These are phyloP conservation scores for Sugiyamaella japonica DNA, from an alignment of 1,139 yeast genomes.

Conservation along the genomic window DNA sequence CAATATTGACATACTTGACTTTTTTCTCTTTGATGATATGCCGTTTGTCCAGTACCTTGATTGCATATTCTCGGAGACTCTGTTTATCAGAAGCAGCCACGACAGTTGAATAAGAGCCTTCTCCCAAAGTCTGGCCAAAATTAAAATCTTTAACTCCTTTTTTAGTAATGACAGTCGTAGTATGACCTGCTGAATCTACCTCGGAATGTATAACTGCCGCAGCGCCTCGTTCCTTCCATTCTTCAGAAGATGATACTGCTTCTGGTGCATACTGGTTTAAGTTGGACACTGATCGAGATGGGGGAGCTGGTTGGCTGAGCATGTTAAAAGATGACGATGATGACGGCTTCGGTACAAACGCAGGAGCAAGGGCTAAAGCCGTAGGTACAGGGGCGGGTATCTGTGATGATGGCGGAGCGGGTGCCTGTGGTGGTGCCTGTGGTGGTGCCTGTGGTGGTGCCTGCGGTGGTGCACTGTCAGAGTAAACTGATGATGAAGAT, in stretches of 20 bases:
- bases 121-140: slow-evolving; percentile 86
- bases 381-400: not conserved
- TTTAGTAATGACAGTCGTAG: slow-evolving; percentile 48
- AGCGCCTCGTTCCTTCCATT: slow-evolving; percentile 50
- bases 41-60: slow-evolving; percentile 85
- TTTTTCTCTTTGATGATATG: slow-evolving; percentile 95
- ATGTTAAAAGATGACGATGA: too few species aligned
- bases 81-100: slow-evolving; percentile 79
- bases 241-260: slow-evolving; percentile 26
- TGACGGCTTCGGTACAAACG: too few species aligned
- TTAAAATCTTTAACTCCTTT: slow-evolving; percentile 76
- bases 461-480: not conserved
- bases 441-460: too few species aligned
- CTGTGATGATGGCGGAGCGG: not conserved
- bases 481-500: not conserved
- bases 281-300: slow-evolving; percentile 4
- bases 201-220: slow-evolving; percentile 52
- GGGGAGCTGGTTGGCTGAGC: not conserved
- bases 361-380: not conserved
- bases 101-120: slow-evolving; percentile 95
- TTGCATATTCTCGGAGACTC: slow-evolving; percentile 76
- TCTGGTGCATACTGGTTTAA: slow-evolving; percentile 9
- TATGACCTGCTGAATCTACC: slow-evolving; percentile 49
- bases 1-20: slow-evolving; percentile 94
- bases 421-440: too few species aligned